Evolutionary conservation across 2,329 filamentous ascomycete species (phyloP), one percentile per base, ranked within the genome.

Genomic region (Magnaporthiopsis incrustans): DNA sequence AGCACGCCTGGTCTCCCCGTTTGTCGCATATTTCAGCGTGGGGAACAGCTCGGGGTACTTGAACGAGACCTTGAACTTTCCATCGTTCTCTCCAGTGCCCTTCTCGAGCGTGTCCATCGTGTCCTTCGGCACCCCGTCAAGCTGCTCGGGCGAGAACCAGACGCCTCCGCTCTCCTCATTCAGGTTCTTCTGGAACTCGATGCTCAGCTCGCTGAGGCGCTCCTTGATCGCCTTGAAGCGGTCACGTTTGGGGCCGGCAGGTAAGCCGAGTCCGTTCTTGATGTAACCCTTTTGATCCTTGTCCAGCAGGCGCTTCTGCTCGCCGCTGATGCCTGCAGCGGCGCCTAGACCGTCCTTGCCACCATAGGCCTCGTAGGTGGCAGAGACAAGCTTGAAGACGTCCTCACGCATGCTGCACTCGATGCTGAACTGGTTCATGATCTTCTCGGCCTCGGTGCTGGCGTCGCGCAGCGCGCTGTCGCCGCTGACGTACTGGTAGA

Each of bases 201-300:
- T 92, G 71, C 84, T 82, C 69, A 94, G 83, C 73, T 89, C 84
- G 68, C 87, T 90, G 64, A 95, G 79, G 15, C 89, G 80, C 81
- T 91, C 91, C 83, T 91, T 91, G 77, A 94, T 92, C 75, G 89
- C 89, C 80, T 92, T 94, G 82, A 94, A 94, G 59, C 90, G 85
- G 69, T 92, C 90, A 67, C 90, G 79, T 77, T 92, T 80, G 5
- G 82, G 78, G 1, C 89, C 90, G 30, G 85, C 84, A 1, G 89
- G 87, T 61, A 95, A 78, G 4, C 86, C 86, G 60, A 95, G 78
- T 18, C 91, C 91, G 73, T 92, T 92, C 63, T 85, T 82, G 70
- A 94, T 87, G 75, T 90, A 94, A 67, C 82, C 84, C 76, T 91
- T 91, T 70, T 89, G 84, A 71, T 92, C 88, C 77, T 90, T 92